Conservation (phyloP, 768 basidiomycete species). For the Russula sp. region DNA sequence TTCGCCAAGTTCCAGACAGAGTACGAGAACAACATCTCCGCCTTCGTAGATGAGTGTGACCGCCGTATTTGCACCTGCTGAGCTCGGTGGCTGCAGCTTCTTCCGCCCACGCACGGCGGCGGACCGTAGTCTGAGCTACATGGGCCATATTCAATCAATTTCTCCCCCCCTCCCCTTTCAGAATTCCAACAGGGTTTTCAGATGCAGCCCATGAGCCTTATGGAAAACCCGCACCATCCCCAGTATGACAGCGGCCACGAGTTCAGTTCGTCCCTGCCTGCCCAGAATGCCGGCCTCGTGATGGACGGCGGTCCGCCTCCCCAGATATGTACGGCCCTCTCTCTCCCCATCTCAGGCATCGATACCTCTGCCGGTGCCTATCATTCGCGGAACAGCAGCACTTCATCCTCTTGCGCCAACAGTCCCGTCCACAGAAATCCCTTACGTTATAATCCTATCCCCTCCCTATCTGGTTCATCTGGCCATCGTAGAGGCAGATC, state of each 20-base stretch:
- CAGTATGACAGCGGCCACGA: constrained; percentile 43
- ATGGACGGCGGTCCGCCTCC: too few species aligned
- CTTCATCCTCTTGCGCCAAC: constrained; percentile 59
- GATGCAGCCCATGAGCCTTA: constrained; percentile 52
- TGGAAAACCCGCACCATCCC: constrained; percentile 65
- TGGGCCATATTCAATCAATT: not conserved
- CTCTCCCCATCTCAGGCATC: constrained; percentile 83
- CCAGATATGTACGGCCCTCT: constrained; percentile 69
- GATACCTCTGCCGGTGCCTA: constrained; percentile 55
- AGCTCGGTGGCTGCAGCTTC: too few species aligned
- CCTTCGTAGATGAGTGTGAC: too few species aligned
- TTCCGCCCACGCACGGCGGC: too few species aligned
- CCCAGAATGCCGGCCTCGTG: too few species aligned
- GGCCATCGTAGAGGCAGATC: constrained; percentile 49
- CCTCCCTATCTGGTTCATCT: constrained; percentile 58
- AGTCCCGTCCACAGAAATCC: too few species aligned
- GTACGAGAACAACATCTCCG: too few species aligned
- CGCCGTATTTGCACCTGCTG: too few species aligned
- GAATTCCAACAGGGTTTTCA: constrained; percentile 63
- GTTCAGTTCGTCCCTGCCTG: constrained; percentile 27
- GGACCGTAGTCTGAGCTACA: too few species aligned
- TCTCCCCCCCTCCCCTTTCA: constrained; percentile 48
- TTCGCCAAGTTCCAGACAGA: too few species aligned
- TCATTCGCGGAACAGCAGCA: constrained; percentile 63
- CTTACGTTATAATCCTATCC: too few species aligned